phyloP scores from a whole-genome alignment of 441 rosid species.

The Lagerstroemia fauriei region DNA sequence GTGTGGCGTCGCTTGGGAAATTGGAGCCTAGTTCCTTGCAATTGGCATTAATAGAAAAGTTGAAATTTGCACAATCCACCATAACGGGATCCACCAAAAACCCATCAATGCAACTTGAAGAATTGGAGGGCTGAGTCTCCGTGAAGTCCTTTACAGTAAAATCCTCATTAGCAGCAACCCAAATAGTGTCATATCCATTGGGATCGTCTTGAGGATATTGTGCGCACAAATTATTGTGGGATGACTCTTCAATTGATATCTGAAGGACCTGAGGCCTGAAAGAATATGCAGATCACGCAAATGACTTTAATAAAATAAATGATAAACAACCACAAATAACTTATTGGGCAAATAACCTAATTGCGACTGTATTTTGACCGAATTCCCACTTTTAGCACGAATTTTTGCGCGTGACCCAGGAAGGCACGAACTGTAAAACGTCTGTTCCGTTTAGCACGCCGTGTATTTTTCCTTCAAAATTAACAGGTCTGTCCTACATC shows the following conservation, averaged over 20 bases:
- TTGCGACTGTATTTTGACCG: too few species aligned
- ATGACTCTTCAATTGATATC: slow-evolving; percentile 24
- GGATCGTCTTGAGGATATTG: slow-evolving; percentile 17
- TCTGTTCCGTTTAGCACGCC: too few species aligned
- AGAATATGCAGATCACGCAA: slow-evolving; percentile 23
- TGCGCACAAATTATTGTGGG: slow-evolving; percentile 21
- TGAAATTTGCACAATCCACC: slow-evolving; percentile 38
- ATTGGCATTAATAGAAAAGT: slow-evolving; percentile 10
- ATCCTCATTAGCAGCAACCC: slow-evolving; percentile 27
- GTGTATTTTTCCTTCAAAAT: too few species aligned
- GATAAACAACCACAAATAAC: background rate
- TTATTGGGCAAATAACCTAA: too few species aligned
- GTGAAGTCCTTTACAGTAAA: slow-evolving; percentile 21
- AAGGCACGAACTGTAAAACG: too few species aligned
- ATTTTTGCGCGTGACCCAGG: too few species aligned
- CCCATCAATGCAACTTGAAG: slow-evolving; percentile 43
- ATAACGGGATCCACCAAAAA: slow-evolving; percentile 45
- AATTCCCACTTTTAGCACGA: too few species aligned
- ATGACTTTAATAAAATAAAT: slow-evolving; percentile 7
- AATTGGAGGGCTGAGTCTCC: slow-evolving; percentile 38
- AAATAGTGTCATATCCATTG: slow-evolving; percentile 29
- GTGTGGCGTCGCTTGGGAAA: slow-evolving; percentile 22
- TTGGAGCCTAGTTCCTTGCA: slow-evolving; percentile 24
- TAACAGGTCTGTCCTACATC: too few species aligned
- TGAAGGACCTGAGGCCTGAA: slow-evolving; percentile 38